Conservation (phyloP, 352 stramenopile species). For the Globisporangium spiculum region DNA sequence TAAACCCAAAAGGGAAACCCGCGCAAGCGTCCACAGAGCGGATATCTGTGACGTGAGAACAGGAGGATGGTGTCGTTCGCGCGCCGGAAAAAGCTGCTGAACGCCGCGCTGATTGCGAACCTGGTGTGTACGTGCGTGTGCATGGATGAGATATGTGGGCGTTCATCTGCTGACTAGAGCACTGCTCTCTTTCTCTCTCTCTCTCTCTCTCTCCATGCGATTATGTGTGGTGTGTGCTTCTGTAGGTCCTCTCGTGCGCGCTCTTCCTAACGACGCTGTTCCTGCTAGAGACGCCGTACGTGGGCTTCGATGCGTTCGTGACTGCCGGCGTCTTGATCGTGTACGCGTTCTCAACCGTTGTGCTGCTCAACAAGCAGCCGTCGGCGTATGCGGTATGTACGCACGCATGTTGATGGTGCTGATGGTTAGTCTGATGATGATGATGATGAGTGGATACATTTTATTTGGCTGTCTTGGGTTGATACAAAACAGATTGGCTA, state of each 20-base stretch:
- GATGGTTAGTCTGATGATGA: not conserved
- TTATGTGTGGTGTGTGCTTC: not conserved
- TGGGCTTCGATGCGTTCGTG: conserved; percentile 66
- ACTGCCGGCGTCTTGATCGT: conserved; percentile 57
- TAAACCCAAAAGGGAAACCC: not conserved
- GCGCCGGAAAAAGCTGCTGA: conserved; percentile 52
- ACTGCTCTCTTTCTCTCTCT: not conserved
- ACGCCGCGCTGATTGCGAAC: conserved; percentile 59
- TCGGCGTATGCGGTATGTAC: conserved; percentile 69
- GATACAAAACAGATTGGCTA: conserved; percentile 54
- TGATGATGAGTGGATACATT: not conserved
- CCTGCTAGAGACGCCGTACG: conserved; percentile 60
- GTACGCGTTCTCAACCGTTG: conserved; percentile 74
- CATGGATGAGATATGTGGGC: conserved; percentile 7
- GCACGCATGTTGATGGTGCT: not conserved
- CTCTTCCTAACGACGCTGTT: conserved; percentile 72
- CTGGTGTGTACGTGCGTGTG: conserved; percentile 37
- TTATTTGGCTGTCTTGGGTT: not conserved
- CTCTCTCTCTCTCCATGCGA: not conserved
- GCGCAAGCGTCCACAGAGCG: not conserved
- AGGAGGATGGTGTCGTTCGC: conserved; percentile 17
- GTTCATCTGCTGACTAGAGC: not conserved
- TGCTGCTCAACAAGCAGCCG: conserved; percentile 77
- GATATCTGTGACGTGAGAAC: not conserved
- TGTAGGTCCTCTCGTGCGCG: conserved; percentile 52